Conservation (phyloP, 1,139 yeast genomes). For the Suhomyces anneliseae region DNA sequence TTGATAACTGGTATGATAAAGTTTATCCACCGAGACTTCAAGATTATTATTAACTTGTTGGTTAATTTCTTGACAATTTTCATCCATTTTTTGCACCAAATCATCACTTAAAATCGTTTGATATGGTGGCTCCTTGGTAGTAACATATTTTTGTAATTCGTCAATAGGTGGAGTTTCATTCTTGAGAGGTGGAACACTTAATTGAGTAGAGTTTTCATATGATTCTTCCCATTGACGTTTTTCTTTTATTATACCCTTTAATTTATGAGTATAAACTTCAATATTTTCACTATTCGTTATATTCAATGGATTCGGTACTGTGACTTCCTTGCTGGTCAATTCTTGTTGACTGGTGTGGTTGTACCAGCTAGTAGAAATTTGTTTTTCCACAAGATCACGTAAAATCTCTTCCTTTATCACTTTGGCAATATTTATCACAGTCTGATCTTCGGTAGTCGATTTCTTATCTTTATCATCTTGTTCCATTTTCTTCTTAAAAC, state of each 20-base stretch:
- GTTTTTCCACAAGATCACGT: constrained; percentile 58
- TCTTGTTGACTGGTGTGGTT: constrained; percentile 31
- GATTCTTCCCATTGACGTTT: constrained; percentile 49
- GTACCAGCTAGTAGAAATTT: constrained; percentile 70
- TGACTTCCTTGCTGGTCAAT: constrained; percentile 22
- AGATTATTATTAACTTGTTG: constrained; percentile 5
- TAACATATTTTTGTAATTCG: constrained; percentile 8
- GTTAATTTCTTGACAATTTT: not conserved
- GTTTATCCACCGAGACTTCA: constrained; percentile 14
- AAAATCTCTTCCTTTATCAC: constrained; percentile 66
- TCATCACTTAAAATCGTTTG: constrained; percentile 5
- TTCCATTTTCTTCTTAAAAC: constrained; percentile 52
- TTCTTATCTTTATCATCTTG: constrained; percentile 34
- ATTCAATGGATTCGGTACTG: constrained; percentile 19
- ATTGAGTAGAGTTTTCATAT: constrained; percentile 14
- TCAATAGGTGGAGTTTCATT: constrained; percentile 3
- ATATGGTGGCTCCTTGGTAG: constrained; percentile 1
- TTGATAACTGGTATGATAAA: constrained; percentile 17
- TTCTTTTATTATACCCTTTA: constrained; percentile 46
- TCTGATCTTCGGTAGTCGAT: constrained; percentile 33
- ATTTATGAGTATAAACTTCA: constrained; percentile 31
- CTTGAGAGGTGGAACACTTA: constrained; percentile 18
- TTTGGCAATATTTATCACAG: constrained; percentile 55
- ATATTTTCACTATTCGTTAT: constrained; percentile 14
- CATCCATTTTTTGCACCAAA: constrained; percentile 5